Percentiles rank a stretch among this genome's conserved stretches.
Evolutionary conservation across 768 basidiomycete species (phyloP).

Genomic region (Termitomyces sp.): DNA sequence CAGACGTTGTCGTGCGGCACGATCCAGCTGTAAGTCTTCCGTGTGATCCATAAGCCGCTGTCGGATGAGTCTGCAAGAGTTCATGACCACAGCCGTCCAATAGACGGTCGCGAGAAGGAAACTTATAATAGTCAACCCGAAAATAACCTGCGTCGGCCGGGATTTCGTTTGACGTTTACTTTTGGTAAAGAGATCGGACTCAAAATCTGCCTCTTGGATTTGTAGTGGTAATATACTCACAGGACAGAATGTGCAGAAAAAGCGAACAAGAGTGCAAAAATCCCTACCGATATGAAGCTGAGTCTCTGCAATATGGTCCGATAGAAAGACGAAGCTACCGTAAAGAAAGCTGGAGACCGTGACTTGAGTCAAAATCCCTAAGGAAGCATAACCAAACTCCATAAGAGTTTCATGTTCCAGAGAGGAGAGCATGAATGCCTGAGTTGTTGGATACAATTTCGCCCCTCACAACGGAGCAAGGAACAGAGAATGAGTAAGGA

Average conservation of each 20-base stretch:
- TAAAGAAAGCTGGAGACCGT: conserved; percentile 4
- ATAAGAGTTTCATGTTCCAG: not conserved
- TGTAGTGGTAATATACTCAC: not conserved
- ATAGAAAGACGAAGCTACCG: not conserved
- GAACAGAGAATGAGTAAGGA: not conserved
- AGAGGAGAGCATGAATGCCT: not conserved
- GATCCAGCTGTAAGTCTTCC: not conserved
- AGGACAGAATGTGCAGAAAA: not conserved
- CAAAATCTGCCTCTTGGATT: not conserved
- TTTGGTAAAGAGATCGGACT: not conserved
- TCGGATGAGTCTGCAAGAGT: not conserved
- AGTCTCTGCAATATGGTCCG: not conserved
- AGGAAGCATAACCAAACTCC: not conserved
- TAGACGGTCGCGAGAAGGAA: conserved; percentile 5
- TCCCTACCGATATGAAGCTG: not conserved
- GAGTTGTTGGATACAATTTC: not conserved
- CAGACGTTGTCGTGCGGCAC: not conserved
- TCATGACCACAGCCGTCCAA: not conserved
- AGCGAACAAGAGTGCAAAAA: not conserved
- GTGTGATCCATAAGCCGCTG: not conserved
- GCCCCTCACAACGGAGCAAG: too few species aligned
- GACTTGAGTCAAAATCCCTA: not conserved
- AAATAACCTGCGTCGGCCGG: not conserved
- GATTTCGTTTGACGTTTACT: not conserved
- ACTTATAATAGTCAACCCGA: not conserved